Evolutionary conservation across 2,329 filamentous ascomycete species (phyloP), one percentile per base, ranked within the genome.

Genomic region (Incumbomyces lentus): DNA sequence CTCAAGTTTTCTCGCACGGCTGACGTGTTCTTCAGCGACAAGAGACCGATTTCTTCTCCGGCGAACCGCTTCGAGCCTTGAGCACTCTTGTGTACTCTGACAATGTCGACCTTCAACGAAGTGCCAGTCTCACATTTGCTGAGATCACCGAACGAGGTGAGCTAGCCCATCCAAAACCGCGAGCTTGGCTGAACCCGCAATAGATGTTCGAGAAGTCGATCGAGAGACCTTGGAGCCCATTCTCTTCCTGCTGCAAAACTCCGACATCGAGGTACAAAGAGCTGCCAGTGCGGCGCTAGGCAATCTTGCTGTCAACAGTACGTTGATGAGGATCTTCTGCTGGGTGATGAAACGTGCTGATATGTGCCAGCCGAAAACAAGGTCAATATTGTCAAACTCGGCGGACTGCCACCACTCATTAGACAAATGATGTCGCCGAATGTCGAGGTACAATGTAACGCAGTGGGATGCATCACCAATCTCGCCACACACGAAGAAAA

Each of bases 371-470:
- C 86, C 57, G 89, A 95, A 64, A 98, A 98, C 75, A 98, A 98
- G 67, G 88, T 96, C 52, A 74, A 90, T 55, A 98, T 98, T 59
- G 92, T 98, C 51, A 79, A 87, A 55, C 79, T 98, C 13, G 89
- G 89, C 49, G 92, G 92, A 19, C 76, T 98, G 50, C 81, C 81
- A 44, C 90, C 92, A 44, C 76, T 98, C 50, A 98, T 96, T 67
- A 84, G 86, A 55, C 92, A 98, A 68, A 98, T 98, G 92, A 87
- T 93, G 69, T 96, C 90, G 47, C 79, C 84, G 39, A 98, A 98
- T 59, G 92, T 98, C 57, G 92, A 98, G 65, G 92, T 98, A 19
- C 92, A 98, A 68, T 98, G 92, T 73, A 98, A 98, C 66, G 92
- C 92, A 36, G 92, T 98, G 51, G 92, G 92, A 43, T 98, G 92